phyloP scores from a whole-genome alignment of 306 rosid genomes.

The Cicer pinnatifidum region DNA sequence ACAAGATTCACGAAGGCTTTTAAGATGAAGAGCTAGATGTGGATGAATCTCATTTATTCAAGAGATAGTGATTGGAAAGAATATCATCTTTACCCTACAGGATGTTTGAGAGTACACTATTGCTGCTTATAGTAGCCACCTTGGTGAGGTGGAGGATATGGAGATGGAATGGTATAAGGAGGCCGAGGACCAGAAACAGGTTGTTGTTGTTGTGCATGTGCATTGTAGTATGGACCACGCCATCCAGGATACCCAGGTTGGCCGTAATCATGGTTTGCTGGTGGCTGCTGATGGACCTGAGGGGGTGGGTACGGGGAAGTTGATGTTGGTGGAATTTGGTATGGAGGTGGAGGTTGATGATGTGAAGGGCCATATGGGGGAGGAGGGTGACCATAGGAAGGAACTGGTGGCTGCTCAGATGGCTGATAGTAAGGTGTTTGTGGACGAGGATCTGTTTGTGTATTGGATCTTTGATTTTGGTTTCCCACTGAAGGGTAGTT shows the following conservation, averaged over 20 bases:
- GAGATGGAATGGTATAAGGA: slow-evolving; percentile 78
- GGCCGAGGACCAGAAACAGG: slow-evolving; percentile 76
- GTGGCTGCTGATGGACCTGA: slow-evolving; percentile 71
- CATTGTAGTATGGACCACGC: slow-evolving; percentile 88
- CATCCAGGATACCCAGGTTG: slow-evolving; percentile 98
- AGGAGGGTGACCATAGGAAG: slow-evolving; percentile 63
- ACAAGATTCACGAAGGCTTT: slow-evolving; percentile 30
- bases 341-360: slow-evolving; percentile 70
- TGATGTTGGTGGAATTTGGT: slow-evolving; percentile 66
- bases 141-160: slow-evolving; percentile 85
- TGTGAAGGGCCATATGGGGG: slow-evolving; percentile 64
- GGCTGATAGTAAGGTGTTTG: slow-evolving; percentile 75
- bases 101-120: slow-evolving; percentile 48
- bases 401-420: slow-evolving; percentile 65
- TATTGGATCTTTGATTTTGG: slow-evolving; percentile 65
- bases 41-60: slow-evolving; percentile 41
- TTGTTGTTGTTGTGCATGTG: slow-evolving; percentile 75
- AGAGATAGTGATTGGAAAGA: slow-evolving; percentile 42
- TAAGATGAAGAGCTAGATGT: slow-evolving; percentile 37
- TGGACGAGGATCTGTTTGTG: slow-evolving; percentile 70
- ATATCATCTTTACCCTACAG: slow-evolving; percentile 37
- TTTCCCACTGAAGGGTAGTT: slow-evolving; percentile 64
- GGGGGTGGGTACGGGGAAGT: slow-evolving; percentile 66
- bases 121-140: slow-evolving; percentile 86
- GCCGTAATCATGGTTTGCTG: slow-evolving; percentile 77